phyloP scores from a whole-genome alignment of 768 basidiomycete species.

The Mycena rosella region DNA sequence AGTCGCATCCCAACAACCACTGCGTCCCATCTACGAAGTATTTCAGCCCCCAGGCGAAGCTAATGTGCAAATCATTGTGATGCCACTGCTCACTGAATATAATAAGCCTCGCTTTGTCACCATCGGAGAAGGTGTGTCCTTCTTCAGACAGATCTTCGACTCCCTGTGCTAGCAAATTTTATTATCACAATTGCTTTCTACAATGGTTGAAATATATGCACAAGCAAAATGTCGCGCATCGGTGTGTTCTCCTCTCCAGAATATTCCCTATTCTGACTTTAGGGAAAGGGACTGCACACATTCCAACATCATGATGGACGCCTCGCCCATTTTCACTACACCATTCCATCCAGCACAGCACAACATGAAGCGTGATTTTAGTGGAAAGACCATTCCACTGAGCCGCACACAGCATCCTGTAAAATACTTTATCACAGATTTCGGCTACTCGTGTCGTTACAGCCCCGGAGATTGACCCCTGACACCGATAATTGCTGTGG shows the following conservation, averaged over 20 bases:
- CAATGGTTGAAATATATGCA: slow-evolving; percentile 53
- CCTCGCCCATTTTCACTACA: slow-evolving; percentile 15
- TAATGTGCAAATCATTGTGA: neutral
- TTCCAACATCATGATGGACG: slow-evolving; percentile 45
- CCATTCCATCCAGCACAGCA: slow-evolving; percentile 35
- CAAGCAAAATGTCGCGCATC: slow-evolving; percentile 38
- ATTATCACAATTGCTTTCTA: neutral
- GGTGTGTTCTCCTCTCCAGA: neutral
- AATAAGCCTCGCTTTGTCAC: neutral
- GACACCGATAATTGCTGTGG: slow-evolving; percentile 14
- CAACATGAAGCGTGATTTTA: neutral
- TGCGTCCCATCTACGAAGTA: slow-evolving; percentile 1
- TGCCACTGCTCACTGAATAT: neutral
- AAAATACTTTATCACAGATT: slow-evolving; percentile 37
- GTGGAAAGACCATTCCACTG: neutral
- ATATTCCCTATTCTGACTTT: neutral
- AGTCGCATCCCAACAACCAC: neutral
- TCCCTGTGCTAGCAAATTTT: neutral
- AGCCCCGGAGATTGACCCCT: neutral
- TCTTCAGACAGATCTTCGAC: neutral
- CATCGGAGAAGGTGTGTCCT: neutral
- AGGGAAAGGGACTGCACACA: slow-evolving; percentile 37
- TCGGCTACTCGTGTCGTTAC: slow-evolving; percentile 28
- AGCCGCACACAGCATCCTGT: slow-evolving; percentile 16
- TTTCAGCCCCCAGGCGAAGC: neutral